Base-by-base conservation (phyloP, 1,284 basidiomycete genomes). In the Xerocomus amazonicus region DNA sequence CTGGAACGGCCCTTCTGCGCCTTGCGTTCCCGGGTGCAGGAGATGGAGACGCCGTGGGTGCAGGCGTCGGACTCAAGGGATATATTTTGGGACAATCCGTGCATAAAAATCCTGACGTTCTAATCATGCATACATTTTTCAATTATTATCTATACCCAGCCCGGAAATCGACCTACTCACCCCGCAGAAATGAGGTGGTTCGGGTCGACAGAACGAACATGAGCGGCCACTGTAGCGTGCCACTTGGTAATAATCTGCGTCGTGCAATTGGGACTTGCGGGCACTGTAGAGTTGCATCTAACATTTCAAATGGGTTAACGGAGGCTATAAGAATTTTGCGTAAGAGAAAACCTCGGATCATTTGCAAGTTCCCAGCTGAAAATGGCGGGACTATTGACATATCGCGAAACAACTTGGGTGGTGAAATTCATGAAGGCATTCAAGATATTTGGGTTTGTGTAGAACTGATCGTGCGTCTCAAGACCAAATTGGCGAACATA, bases 181-280 rank as follows among this genome's bases (percentile, higher is more conserved):
- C 85, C 84, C 34, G 82, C 73, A 9, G 81, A 73, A 41, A 85
- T 71, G 37, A 87, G 67, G 62, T 87, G 85, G 56, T 86, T 83
- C 4, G 78, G 76, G 59, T 87, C 84, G 35, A 79, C 57, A 0
- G 59, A 55, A 35, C 62, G 66, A 44, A 86, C 68, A 56, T 76
- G 73, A 26, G 65, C 16, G 0, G 80, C 72, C 23, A 83, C 55
- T 0, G 60, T 69, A 2, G 71, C 64, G 54, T 83, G 80, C 81
- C 83, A 85, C 8, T 44, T 35, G 4, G 83, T 85, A 37, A 85
- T 59, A 23, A 73, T 77, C 27, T 64, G 68, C 13, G 82, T 72
- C 37, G 66, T 73, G 61, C 84, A 85, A 10, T 35, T 45, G 4
- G 58, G 12, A 19, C 72, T 70, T 16, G 75, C 62, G 6, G 67